Evolutionary conservation across 2,329 filamentous ascomycete genomes (phyloP).

Genomic region (Lecanicillium sp.): DNA sequence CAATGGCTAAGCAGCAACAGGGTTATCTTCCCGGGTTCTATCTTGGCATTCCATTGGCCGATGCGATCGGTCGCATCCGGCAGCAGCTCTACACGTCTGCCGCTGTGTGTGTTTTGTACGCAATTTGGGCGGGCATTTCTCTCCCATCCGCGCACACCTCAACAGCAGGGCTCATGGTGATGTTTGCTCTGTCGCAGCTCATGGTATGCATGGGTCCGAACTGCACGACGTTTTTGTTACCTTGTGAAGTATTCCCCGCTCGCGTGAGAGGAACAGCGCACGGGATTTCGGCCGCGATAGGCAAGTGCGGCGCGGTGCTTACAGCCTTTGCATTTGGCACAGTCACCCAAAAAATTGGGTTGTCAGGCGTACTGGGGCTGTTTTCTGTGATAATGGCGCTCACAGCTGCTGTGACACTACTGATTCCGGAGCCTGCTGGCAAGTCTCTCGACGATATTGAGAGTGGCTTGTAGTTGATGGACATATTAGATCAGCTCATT

Average conservation of each 20-base stretch:
- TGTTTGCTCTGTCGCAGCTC: not conserved
- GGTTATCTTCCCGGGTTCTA: not conserved
- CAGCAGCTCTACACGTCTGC: not conserved
- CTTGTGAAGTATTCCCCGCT: not conserved
- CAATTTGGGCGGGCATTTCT: not conserved
- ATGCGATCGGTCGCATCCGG: not conserved
- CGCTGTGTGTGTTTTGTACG: not conserved
- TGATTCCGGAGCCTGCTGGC: not conserved
- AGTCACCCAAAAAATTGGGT: not conserved
- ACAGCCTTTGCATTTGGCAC: conserved; percentile 1
- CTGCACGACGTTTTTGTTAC: not conserved
- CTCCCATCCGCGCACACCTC: not conserved
- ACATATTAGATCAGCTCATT: not conserved
- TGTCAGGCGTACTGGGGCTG: not conserved
- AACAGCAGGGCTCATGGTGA: not conserved
- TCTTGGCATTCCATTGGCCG: not conserved
- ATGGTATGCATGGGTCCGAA: conserved; percentile 1
- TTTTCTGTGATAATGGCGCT: not conserved
- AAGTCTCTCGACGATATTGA: conserved; percentile 2
- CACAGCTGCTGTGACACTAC: not conserved
- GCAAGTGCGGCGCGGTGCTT: not conserved
- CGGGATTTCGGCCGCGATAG: not conserved
- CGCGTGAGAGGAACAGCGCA: not conserved
- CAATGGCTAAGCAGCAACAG: not conserved
- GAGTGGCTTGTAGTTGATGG: not conserved